These are phyloP conservation scores for Canavalia gladiata DNA, from an alignment of 306 rosid genomes.

Conservation along the genomic window DNA sequence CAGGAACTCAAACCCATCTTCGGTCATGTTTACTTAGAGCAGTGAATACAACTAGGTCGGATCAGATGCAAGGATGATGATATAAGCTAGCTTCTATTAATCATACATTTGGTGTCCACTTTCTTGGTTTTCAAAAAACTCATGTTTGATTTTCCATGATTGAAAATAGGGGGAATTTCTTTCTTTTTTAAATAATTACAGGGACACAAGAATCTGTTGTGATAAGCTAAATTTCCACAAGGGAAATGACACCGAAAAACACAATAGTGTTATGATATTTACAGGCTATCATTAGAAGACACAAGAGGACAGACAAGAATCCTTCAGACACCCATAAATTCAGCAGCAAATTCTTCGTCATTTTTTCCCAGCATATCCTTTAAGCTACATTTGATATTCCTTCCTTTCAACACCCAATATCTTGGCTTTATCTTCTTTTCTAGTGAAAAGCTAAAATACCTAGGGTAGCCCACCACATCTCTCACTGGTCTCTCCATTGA, in stretches of 20 bases:
- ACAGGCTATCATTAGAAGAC: conserved; percentile 42
- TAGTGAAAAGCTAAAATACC: conserved; percentile 93
- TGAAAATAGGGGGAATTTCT: neutral
- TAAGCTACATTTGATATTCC: conserved; percentile 73
- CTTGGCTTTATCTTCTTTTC: conserved; percentile 93
- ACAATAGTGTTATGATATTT: conserved; percentile 33
- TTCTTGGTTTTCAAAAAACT: neutral
- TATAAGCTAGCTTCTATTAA: neutral
- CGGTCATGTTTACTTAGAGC: neutral
- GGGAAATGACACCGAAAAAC: conserved; percentile 27
- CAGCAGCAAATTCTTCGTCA: conserved; percentile 81
- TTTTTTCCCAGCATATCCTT: conserved; percentile 87
- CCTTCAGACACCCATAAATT: conserved; percentile 54
- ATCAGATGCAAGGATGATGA: neutral
- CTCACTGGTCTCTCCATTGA: conserved; percentile 80
- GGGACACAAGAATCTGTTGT: neutral
- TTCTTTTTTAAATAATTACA: neutral
- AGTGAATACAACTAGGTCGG: neutral
- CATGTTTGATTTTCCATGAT: neutral
- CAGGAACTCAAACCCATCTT: neutral
- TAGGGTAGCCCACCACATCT: conserved; percentile 85
- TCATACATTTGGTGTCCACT: neutral
- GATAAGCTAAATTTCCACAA: conserved; percentile 24
- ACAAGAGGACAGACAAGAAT: conserved; percentile 40
- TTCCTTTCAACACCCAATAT: conserved; percentile 68